Base-by-base conservation (phyloP, 139 green algal species). In the Marvania coccoides region DNA sequence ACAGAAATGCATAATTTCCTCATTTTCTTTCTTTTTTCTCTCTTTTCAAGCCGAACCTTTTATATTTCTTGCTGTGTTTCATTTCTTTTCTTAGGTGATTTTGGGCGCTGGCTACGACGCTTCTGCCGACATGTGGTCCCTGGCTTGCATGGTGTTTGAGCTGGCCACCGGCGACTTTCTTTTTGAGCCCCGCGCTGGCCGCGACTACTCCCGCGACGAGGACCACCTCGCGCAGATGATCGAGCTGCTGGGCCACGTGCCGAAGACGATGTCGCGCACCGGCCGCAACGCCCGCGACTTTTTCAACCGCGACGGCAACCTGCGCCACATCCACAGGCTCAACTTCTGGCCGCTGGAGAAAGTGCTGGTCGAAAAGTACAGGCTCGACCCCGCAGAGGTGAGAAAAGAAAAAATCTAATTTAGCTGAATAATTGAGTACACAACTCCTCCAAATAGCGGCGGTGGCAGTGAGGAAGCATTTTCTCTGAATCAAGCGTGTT, bases 181-280 rank as follows among this genome's bases (percentile, higher is more conserved):
- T 39, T 99, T 99, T 73, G 93, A 98, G 69, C 93, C 93, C 2
- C 72, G 81, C 24, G 51, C 24, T 3, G 53, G 58, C 7, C 38
- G 40, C 3, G 35, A 62, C 19, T 71, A 56, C 54, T 70, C 73
- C 47, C 84, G 95, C 39, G 95, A 99, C 70, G 94, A 98, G 73
- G 94, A 99, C 77, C 94, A 99, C 73, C 73, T 99, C 23, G 94
- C 94, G 34, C 86, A 98, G 60, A 93, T 98, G 78, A 92, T 96
- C 19, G 94, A 98, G 84, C 82, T 97, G 59, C 80, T 98, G 65
- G 91, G 91, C 0, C 61, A 65, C 15, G 88, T 96, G 67, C 92
- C 94, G 2, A 80, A 75, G 33, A 72, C 85, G 65, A 69, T 97
- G 36, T 81, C 71, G 39, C 65, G 81, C 30, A 68, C 58, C 5